These are phyloP conservation scores for Crataegus laevigata DNA, from an alignment of 306 rosid genomes.

Conservation along the genomic window DNA sequence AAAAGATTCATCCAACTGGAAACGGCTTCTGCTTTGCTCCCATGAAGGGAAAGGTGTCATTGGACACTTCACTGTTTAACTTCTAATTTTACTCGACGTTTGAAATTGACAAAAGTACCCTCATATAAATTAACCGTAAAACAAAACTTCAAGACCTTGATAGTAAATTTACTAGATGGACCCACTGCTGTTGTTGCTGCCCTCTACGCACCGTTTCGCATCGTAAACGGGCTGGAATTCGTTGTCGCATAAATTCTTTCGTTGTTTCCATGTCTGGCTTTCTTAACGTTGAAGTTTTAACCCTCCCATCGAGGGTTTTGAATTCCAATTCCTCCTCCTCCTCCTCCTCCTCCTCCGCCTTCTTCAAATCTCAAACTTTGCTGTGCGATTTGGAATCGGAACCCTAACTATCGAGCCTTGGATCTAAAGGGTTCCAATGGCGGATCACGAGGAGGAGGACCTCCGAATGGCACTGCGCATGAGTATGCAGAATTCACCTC, in stretches of 20 bases:
- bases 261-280: not conserved
- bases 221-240: constrained; percentile 13
- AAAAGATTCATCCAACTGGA: not conserved
- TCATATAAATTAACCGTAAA: not conserved
- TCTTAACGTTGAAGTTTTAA: not conserved
- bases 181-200: not conserved
- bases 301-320: not conserved
- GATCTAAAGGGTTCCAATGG: constrained; percentile 53
- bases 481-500: constrained; percentile 82
- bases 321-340: not conserved
- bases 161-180: not conserved
- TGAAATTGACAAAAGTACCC: constrained; percentile 10
- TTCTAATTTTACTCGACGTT: not conserved
- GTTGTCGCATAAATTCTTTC: not conserved
- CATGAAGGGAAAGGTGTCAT: constrained; percentile 29
- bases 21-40: not conserved
- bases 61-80: not conserved
- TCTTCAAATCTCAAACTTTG: not conserved
- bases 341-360: not conserved
- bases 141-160: not conserved
- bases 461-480: constrained; percentile 74
- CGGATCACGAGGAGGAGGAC: constrained; percentile 90
- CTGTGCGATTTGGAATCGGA: constrained; percentile 16
- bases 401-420: constrained; percentile 32
- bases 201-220: constrained; percentile 19